Conservation (phyloP, 2,329 filamentous ascomycete genomes). For the Aureobasidium sp. region DNA sequence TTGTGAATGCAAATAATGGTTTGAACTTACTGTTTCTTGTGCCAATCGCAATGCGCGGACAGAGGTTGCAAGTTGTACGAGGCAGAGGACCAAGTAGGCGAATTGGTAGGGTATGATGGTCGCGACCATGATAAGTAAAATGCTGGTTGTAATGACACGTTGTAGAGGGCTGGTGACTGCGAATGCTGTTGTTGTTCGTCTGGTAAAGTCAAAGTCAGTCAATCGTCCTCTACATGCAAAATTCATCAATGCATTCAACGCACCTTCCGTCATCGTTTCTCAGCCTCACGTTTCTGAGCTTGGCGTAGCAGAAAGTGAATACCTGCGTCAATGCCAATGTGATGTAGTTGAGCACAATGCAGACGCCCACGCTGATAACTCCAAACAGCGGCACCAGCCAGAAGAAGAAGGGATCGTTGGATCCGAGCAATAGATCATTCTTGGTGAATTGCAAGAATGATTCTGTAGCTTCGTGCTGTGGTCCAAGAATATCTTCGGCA, state of each 20-base stretch:
- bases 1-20: too few relatives aligned
- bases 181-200: constrained; percentile 36
- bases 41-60: constrained; percentile 69
- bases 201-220: background rate
- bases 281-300: constrained; percentile 50
- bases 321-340: constrained; percentile 60
- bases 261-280: constrained; percentile 57
- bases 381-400: constrained; percentile 88
- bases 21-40: constrained; percentile 52
- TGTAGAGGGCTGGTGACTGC: constrained; percentile 59
- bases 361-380: constrained; percentile 76
- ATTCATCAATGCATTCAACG: constrained; percentile 24
- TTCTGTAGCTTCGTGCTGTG: constrained; percentile 36
- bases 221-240: constrained; percentile 13
- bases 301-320: constrained; percentile 53
- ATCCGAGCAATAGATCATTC: constrained; percentile 84
- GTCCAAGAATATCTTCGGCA: constrained; percentile 13
- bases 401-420: constrained; percentile 90
- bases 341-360: constrained; percentile 72
- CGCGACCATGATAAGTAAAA: constrained; percentile 71
- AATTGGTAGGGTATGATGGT: constrained; percentile 92
- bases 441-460: constrained; percentile 61
- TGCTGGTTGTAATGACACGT: constrained; percentile 64
- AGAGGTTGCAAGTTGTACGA: constrained; percentile 75
- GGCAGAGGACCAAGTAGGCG: constrained; percentile 83